A percentile compares a stretch with the other conserved stretches of the same genome.
phyloP scores from a whole-genome alignment of 2,329 filamentous ascomycete species.

The Arthroderma sp. region DNA sequence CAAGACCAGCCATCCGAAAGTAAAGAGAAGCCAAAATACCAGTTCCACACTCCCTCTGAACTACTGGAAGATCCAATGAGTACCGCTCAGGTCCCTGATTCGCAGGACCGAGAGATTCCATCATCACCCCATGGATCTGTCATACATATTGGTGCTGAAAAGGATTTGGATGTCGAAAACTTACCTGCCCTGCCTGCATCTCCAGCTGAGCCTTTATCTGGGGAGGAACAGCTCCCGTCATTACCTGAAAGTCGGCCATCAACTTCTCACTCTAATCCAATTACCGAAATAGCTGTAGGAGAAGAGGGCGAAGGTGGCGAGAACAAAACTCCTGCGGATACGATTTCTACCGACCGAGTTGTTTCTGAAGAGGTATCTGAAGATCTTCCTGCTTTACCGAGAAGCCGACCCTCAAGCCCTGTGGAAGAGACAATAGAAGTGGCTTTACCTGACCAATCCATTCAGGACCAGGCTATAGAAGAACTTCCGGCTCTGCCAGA shows the following conservation, averaged over 20 bases:
- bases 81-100: not conserved
- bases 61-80: slow-evolving; percentile 24
- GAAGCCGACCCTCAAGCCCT: not conserved
- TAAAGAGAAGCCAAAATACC: slow-evolving; percentile 30
- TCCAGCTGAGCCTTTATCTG: not conserved
- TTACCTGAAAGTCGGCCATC: not conserved
- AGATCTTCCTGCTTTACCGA: not conserved
- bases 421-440: not conserved
- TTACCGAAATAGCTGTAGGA: not conserved
- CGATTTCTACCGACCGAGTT: too few relatives aligned
- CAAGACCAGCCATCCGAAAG: slow-evolving; percentile 13
- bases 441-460: too few relatives aligned
- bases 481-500: slow-evolving; percentile 11
- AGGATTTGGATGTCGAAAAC: slow-evolving; percentile 1
- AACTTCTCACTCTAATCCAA: too few relatives aligned
- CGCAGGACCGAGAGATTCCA: slow-evolving; percentile 13
- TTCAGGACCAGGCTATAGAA: slow-evolving; percentile 5
- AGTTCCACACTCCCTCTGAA: slow-evolving; percentile 36
- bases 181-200: slow-evolving; percentile 6
- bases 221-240: not conserved
- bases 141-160: slow-evolving; percentile 5
- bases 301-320: not conserved
- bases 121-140: slow-evolving; percentile 22
- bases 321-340: too few relatives aligned
- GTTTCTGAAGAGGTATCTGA: not conserved